Evolutionary conservation across 345 rosid species (phyloP), one percentile per base, ranked within the genome.

Genomic region (Xanthoceras sorbifolium): DNA sequence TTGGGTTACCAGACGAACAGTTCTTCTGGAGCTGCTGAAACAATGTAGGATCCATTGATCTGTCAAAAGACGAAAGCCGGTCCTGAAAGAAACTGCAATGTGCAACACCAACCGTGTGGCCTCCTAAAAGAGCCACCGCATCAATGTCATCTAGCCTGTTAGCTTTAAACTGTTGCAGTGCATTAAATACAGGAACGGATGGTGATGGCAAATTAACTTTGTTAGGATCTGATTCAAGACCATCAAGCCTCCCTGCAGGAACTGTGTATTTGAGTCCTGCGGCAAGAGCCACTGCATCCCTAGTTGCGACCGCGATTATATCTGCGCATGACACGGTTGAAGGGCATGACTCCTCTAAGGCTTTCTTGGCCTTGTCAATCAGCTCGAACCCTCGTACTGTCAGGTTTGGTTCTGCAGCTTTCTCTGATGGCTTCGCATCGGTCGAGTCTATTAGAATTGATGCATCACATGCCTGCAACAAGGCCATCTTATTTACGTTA

Each of bases 321-420:
- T 91, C 97, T 1, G 98, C 92, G 64, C 97, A 90, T 4, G 98
- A 93, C 23, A 93, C 97, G 0, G 76, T 87, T 7, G 77, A 55
- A 9, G 89, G 89, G 70, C 94, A 93, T 0, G 69, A 79, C 0
- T 83, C 75, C 69, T 90, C 94, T 40, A 93, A 72, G 36, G 76
- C 81, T 69, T 81, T 75, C 83, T 89, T 93, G 44, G 86, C 87
- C 9, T 77, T 71, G 66, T 93, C 93, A 0, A 93, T 92, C 4
- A 90, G 62, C 17, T 86, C 87, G 64, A 57, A 90, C 42, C 86
- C 97, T 46, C 97, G 82, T 5, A 93, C 90, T 1, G 91, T 90
- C 15, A 78, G 77, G 84, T 89, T 93, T 3, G 97, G 95, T 18
- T 86, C 86, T 1, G 91, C 90, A 0, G 82, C 61, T 85, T 89